A percentile compares a stretch with the other conserved stretches of the same genome.
phyloP scores from a whole-genome alignment of 1,139 yeast species.

The Saccharomycopsis hybrid region DNA sequence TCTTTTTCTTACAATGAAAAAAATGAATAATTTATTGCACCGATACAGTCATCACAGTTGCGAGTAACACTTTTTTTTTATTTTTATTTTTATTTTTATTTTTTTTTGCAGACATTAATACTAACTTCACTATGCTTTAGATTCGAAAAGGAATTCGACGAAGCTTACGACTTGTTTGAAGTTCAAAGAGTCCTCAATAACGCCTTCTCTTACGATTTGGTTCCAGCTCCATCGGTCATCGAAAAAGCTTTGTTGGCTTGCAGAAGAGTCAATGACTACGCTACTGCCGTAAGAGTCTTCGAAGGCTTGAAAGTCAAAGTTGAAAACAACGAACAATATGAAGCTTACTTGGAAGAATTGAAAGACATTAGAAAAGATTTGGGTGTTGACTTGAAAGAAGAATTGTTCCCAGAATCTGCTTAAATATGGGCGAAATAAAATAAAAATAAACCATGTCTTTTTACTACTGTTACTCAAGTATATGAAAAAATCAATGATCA shows the following conservation, averaged over 20 bases:
- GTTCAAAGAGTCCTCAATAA: conserved; percentile 93
- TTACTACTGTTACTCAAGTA: too few species aligned
- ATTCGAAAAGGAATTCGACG: conserved; percentile 95
- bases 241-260: conserved; percentile 97
- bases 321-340: conserved; percentile 87
- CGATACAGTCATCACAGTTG: too few species aligned
- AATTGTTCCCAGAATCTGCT: conserved; percentile 50
- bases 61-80: too few species aligned
- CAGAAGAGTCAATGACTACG: conserved; percentile 98
- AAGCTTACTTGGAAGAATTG: conserved; percentile 92
- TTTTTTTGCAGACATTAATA: too few species aligned
- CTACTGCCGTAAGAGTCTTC: conserved; percentile 96
- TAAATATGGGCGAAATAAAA: too few species aligned
- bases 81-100: too few species aligned
- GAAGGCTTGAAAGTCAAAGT: conserved; percentile 93
- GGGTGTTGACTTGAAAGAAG: conserved; percentile 93
- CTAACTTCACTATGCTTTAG: too few species aligned
- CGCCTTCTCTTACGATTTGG: conserved; percentile 96
- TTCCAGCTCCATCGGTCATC: conserved; percentile 94
- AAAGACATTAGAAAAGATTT: conserved; percentile 87
- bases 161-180: conserved; percentile 96
- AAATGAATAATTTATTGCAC: too few species aligned
- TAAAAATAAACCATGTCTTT: too few species aligned
- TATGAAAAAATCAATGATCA: too few species aligned
- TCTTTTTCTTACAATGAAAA: too few species aligned